Base-by-base conservation (phyloP, 1,139 yeast genomes). In the Zygoascus meyerae region DNA sequence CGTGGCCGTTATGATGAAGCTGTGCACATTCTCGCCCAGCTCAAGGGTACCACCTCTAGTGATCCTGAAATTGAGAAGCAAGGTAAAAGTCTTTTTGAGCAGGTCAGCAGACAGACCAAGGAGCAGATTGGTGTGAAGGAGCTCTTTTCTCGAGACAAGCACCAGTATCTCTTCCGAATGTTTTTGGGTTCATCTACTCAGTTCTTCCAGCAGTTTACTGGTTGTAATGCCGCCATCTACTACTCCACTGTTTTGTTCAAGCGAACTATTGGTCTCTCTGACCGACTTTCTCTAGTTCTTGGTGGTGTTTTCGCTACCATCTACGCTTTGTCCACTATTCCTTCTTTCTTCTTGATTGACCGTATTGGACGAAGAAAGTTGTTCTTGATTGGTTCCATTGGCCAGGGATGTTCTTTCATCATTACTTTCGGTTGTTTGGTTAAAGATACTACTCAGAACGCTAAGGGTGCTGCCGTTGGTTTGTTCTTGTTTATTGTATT, bases 291-390 rank as follows among this genome's bases (percentile, higher is more conserved):
- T 1, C 66, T 79, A 40, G 66, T 76, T 40, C 74, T 81, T 11
- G 79, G 84, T 3, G 83, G 83, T 49, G 70, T 78, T 40, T 79
- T 78, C 60, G 80, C 83, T 34, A 65, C 77, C 21, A 52, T 58
- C 29, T 58, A 60, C 46, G 83, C 83, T 56, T 78, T 83, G 12
- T 54, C 81, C 18, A 72, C 78, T 46, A 78, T 87, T 74, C 58
- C 65, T 9, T 59, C 67, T 5, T 62, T 60, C 48, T 70, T 58
- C 52, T 48, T 62, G 47, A 72, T 82, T 60, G 92, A 85, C 59
- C 71, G 74, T 44, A 64, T 83, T 36, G 83, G 87, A 63, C 79
- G 95, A 73, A 78, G 82, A 66, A 75, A 78, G 60, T 63, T 73
- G 10, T 63, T 79, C 58, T 69, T 79, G 60, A 55, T 66, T 45